Base-by-base conservation (phyloP, 2,329 filamentous ascomycete genomes). In the Colletotrichum lentis region DNA sequence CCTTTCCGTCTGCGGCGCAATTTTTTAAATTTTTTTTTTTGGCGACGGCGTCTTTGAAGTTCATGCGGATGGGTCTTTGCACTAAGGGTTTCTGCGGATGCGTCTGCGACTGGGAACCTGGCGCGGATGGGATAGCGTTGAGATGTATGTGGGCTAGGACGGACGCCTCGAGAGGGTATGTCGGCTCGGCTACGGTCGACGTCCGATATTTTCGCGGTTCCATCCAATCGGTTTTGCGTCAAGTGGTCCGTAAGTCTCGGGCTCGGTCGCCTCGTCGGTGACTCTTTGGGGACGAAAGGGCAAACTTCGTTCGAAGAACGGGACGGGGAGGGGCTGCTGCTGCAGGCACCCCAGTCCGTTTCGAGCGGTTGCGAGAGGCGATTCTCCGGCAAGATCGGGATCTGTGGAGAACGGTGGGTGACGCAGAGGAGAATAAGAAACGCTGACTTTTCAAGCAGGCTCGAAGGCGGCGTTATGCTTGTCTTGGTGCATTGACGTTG, bases 401-500 rank as follows among this genome's bases (percentile, higher is more conserved):
- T 7, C 6, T 11, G 41, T 49, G 31, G 43, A 3, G 18, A 12
- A n/a, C 11, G 12, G 31, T n/a, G n/a, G 16, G 6, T 41, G 37
- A 27, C 27, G 27, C 5, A 27, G 27, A 10, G 27, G 16, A 6
- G 62, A 47, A 64, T 20, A 61, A 35, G 56, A 22, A 61, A 54
- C 3, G 14, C 24, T 10, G 16, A 41, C 14, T 27, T 52, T n/a
- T 11, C 24, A 22, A 22, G 55, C 18, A 37, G 31, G 35, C 39
- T 35, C 11, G 8, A 37, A 37, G 7, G 27, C 11, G 55, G 27
- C n/a, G 3, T 14, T 18, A 8, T n/a, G 43, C n/a, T n/a, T 12
- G 43, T 58, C 27, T 35, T 60, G 49, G 24, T 52, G 62, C 55
- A 52, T 60, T 41, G 47, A 64, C 62, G 24, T 64, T 50, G 24